Evolutionary conservation across 1,284 basidiomycete genomes (phyloP).

Genomic region (Sutorius eximius): DNA sequence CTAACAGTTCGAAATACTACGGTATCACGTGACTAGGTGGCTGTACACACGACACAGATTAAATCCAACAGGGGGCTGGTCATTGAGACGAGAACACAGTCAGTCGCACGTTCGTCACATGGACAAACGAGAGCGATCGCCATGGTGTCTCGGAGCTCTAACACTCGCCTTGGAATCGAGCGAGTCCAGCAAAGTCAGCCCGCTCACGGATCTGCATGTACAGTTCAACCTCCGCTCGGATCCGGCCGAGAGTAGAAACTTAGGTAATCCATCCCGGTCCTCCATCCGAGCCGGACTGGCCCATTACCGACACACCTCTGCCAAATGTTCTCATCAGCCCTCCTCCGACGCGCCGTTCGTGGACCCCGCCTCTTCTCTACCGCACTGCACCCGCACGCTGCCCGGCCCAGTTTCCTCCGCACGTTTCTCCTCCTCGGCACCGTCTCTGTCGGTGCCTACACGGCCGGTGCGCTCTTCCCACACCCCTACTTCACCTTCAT

Average conservation of each 20-base stretch:
- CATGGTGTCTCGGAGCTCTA: slow-evolving; percentile 74
- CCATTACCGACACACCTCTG: too few species aligned
- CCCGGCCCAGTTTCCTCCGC: slow-evolving; percentile 9
- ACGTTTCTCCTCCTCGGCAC: slow-evolving; percentile 23
- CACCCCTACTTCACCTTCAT: slow-evolving; percentile 61
- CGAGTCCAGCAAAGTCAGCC: slow-evolving; percentile 31
- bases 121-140: slow-evolving; percentile 36
- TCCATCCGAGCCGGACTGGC: not conserved
- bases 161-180: slow-evolving; percentile 29
- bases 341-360: slow-evolving; percentile 11
- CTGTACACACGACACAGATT: too few species aligned
- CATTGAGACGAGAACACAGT: slow-evolving; percentile 77
- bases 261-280: slow-evolving; percentile 3
- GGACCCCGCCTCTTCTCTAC: slow-evolving; percentile 11
- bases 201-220: not conserved
- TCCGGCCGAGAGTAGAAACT: slow-evolving; percentile 9
- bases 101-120: slow-evolving; percentile 43
- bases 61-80: too few species aligned
- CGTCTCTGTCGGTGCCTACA: slow-evolving; percentile 40
- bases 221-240: slow-evolving; percentile 26
- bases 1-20: too few species aligned
- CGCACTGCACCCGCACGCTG: not conserved
- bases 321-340: slow-evolving; percentile 8
- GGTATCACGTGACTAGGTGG: too few species aligned
- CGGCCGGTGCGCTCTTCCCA: slow-evolving; percentile 63